Evolutionary conservation across 306 rosid species (phyloP).

Genomic region (Ammopiptanthus mongolicus): DNA sequence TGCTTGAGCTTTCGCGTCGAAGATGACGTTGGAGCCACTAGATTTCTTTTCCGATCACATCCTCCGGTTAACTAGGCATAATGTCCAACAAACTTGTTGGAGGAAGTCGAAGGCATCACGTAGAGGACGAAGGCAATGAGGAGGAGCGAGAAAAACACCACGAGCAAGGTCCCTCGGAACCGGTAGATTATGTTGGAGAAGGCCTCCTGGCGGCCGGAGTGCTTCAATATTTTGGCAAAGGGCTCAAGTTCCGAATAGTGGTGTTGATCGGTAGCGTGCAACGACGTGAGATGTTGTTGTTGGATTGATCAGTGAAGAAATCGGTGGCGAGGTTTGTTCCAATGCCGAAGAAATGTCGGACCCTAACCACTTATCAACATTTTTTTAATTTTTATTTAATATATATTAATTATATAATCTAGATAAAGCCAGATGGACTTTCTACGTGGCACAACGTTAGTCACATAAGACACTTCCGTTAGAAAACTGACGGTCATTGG

Average conservation of each 20-base stretch:
- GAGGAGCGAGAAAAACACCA: conserved; percentile 63
- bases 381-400: no score
- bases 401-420: no score
- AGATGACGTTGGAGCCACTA: conserved; percentile 52
- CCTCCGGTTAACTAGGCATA: conserved; percentile 52
- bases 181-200: conserved; percentile 66
- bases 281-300: conserved; percentile 41
- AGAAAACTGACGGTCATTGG: no score
- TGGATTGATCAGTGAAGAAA: conserved; percentile 55
- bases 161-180: conserved; percentile 63
- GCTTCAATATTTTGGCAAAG: conserved; percentile 76
- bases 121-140: conserved; percentile 61
- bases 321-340: no score
- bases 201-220: conserved; percentile 61
- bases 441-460: no score
- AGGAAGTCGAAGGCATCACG: conserved; percentile 50
- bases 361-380: no score
- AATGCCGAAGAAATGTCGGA: no score
- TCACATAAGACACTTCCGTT: no score
- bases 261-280: conserved; percentile 46
- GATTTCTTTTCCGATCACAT: conserved; percentile 42
- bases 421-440: no score
- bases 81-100: conserved; percentile 29
- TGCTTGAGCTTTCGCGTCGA: conserved; percentile 99
- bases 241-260: conserved; percentile 36